Evolutionary conservation across 495 filamentous ascomycete genomes (phyloP).

Genomic region (Penicillium paradoxum): DNA sequence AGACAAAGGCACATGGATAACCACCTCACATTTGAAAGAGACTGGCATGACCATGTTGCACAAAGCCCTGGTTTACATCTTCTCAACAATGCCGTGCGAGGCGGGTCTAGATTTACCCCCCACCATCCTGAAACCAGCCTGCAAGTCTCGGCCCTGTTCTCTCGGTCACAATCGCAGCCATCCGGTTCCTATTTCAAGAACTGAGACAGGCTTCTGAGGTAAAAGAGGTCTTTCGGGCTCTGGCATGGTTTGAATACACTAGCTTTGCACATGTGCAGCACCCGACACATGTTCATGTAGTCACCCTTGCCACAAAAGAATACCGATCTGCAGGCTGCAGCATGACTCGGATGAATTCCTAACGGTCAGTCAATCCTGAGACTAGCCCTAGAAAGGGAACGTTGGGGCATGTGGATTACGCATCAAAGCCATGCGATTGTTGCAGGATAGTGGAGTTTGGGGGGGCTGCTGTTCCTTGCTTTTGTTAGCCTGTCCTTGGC

Average conservation of each 20-base stretch:
- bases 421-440: background rate
- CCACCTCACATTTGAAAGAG: background rate
- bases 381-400: background rate
- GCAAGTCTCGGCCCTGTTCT: background rate
- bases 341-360: slow-evolving; percentile 10
- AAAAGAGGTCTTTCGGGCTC: background rate
- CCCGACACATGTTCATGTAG: background rate
- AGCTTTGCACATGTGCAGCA: background rate
- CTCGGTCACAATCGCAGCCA: slow-evolving; percentile 4
- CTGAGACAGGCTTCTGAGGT: background rate
- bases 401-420: background rate
- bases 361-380: background rate
- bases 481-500: background rate
- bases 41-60: background rate
- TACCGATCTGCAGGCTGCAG: slow-evolving; percentile 14
- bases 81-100: background rate
- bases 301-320: background rate
- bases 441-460: slow-evolving; percentile 1
- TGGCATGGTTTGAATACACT: background rate
- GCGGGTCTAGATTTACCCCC: slow-evolving; percentile 1
- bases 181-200: slow-evolving; percentile 9
- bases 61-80: background rate
- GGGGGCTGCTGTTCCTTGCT: background rate
- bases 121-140: slow-evolving; percentile 3
- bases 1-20: background rate